Evolutionary conservation across 805 yeast species (phyloP).

Genomic region (Starmerella riodocensis): DNA sequence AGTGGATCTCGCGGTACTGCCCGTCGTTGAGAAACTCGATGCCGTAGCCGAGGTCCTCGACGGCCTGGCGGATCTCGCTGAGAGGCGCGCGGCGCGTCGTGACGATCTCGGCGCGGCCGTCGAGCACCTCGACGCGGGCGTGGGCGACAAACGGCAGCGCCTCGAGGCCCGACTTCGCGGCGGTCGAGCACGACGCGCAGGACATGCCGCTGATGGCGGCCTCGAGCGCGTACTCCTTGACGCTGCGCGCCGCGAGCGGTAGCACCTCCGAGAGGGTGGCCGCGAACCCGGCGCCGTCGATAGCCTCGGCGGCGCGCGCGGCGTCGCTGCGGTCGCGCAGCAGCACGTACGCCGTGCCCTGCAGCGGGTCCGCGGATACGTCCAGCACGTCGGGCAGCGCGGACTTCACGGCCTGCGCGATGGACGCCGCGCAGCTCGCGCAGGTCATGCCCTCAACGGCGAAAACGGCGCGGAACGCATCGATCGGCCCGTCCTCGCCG

Average conservation of each 20-base stretch:
- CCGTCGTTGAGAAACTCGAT: slow-evolving; percentile 33
- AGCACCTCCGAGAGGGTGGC: slow-evolving; percentile 44
- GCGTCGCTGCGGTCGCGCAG: slow-evolving; percentile 41
- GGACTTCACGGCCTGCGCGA: slow-evolving; percentile 32
- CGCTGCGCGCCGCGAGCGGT: slow-evolving; percentile 36
- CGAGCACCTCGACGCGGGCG: slow-evolving; percentile 42
- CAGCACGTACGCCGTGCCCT: slow-evolving; percentile 41
- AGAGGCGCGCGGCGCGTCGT: slow-evolving; percentile 31
- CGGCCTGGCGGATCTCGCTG: slow-evolving; percentile 34
- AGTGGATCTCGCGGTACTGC: slow-evolving; percentile 30
- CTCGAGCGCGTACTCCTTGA: slow-evolving; percentile 33
- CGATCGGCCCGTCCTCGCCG: not conserved
- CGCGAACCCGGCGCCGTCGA: slow-evolving; percentile 37
- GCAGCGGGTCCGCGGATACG: slow-evolving; percentile 40
- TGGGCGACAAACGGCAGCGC: slow-evolving; percentile 40
- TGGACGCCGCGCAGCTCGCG: slow-evolving; percentile 42
- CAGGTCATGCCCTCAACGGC: slow-evolving; percentile 59
- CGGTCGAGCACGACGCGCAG: slow-evolving; percentile 55
- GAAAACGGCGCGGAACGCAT: slow-evolving; percentile 37
- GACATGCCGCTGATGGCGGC: slow-evolving; percentile 65
- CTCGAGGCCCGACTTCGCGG: slow-evolving; percentile 36
- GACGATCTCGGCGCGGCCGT: slow-evolving; percentile 51
- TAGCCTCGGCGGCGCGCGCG: slow-evolving; percentile 35
- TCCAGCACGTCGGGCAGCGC: slow-evolving; percentile 26
- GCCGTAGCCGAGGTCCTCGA: slow-evolving; percentile 59